These are phyloP conservation scores for Cyberlindnera japonica DNA, from an alignment of 805 yeast genomes.

Conservation along the genomic window DNA sequence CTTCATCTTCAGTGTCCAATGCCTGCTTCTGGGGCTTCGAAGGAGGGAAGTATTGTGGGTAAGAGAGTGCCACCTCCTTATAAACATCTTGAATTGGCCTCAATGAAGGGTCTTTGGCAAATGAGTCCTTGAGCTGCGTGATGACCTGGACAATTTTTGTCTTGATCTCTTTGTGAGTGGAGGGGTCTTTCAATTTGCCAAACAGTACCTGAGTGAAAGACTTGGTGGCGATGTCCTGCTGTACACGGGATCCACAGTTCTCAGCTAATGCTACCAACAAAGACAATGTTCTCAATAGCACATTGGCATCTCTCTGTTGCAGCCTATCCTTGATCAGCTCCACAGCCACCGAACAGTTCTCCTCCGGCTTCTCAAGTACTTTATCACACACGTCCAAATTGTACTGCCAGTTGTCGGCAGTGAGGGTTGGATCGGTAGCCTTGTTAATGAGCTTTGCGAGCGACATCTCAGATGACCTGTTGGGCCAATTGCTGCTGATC, in stretches of 20 bases:
- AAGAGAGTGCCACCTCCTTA: slow-evolving; percentile 40
- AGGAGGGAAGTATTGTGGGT: slow-evolving; percentile 43
- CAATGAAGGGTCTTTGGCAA: slow-evolving; percentile 72
- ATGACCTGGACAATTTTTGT: slow-evolving; percentile 61
- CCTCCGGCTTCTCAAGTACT: slow-evolving; percentile 59
- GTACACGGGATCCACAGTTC: slow-evolving; percentile 71
- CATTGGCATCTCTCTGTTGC: slow-evolving; percentile 56
- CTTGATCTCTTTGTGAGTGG: slow-evolving; percentile 67
- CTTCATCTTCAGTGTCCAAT: slow-evolving; percentile 68
- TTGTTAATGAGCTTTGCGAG: slow-evolving; percentile 24
- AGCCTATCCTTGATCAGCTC: slow-evolving; percentile 47
- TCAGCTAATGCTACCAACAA: slow-evolving; percentile 61
- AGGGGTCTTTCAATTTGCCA: slow-evolving; percentile 47
- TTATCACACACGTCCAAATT: slow-evolving; percentile 64
- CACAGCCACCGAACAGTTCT: slow-evolving; percentile 34
- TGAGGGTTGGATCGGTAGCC: slow-evolving; percentile 63
- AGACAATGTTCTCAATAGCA: slow-evolving; percentile 55
- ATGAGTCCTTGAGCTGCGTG: slow-evolving; percentile 59
- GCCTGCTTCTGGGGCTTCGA: slow-evolving; percentile 55
- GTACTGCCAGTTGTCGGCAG: slow-evolving; percentile 65
- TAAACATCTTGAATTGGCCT: slow-evolving; percentile 63
- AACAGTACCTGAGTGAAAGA: slow-evolving; percentile 46
- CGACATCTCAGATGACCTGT: slow-evolving; percentile 1
- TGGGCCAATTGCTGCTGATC: no score
- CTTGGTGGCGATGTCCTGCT: slow-evolving; percentile 57